Percentiles rank a stretch among this genome's conserved stretches.
Conservation (phyloP, 805 yeast species). For the Wickerhamomyces bovis region DNA sequence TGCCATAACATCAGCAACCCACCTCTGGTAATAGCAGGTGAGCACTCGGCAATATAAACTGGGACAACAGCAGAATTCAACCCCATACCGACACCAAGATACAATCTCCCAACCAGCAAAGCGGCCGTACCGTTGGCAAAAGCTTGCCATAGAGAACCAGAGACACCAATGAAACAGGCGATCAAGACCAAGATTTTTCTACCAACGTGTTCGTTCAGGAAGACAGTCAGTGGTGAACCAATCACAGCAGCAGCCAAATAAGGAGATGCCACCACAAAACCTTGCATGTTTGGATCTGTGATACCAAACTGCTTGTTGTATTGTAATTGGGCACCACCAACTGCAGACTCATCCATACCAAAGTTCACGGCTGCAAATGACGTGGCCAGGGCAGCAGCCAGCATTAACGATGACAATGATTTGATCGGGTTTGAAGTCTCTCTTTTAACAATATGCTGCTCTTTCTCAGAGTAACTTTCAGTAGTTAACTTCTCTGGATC, state of each 20-base stretch:
- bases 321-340: conserved; percentile 59
- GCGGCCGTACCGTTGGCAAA: conserved; percentile 56
- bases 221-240: conserved; percentile 52
- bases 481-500: conserved; percentile 38
- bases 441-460: conserved; percentile 28
- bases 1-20: conserved; percentile 69
- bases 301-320: conserved; percentile 43
- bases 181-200: conserved; percentile 55
- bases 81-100: conserved; percentile 62
- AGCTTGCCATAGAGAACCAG: conserved; percentile 60
- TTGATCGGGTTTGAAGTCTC: conserved; percentile 44
- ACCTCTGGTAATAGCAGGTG: conserved; percentile 56
- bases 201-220: conserved; percentile 45
- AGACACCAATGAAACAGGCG: conserved; percentile 50
- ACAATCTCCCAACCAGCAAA: conserved; percentile 51
- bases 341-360: conserved; percentile 71
- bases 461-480: conserved; percentile 28
- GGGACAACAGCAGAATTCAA: conserved; percentile 65
- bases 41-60: conserved; percentile 56
- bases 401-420: conserved; percentile 44
- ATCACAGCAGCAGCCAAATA: conserved; percentile 52
- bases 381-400: conserved; percentile 56
- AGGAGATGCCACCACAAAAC: conserved; percentile 61
- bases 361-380: conserved; percentile 52
- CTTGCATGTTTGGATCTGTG: conserved; percentile 38